These are phyloP conservation scores for Podospora fimiseda DNA, from an alignment of 495 filamentous ascomycete species.

Conservation along the genomic window DNA sequence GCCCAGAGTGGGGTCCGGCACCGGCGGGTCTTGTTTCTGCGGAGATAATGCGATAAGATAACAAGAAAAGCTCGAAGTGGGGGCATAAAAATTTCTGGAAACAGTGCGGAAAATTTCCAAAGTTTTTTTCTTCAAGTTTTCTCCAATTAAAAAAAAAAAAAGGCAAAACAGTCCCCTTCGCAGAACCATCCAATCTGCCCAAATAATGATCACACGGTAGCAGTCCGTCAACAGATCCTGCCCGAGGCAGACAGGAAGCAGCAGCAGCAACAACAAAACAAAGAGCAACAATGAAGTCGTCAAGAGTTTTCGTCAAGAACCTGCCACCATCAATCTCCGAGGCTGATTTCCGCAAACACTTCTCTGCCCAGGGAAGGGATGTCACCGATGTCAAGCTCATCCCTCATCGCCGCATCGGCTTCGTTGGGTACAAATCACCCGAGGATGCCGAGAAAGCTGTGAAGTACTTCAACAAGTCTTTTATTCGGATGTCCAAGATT, in stretches of 20 bases:
- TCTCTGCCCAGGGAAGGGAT: constrained; percentile 59
- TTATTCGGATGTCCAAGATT: constrained; percentile 95
- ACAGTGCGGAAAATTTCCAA: background rate
- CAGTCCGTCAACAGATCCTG: constrained; percentile 13
- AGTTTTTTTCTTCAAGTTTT: constrained; percentile 7
- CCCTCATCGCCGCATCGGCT: constrained; percentile 83
- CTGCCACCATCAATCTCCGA: constrained; percentile 70
- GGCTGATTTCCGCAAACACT: constrained; percentile 77
- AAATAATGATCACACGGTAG: constrained; percentile 24
- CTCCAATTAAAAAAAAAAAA: constrained; percentile 1
- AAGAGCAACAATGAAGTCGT: constrained; percentile 61
- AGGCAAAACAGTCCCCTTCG: background rate
- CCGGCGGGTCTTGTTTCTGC: background rate
- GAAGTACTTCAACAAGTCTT: constrained; percentile 90
- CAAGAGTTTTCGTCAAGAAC: constrained; percentile 86
- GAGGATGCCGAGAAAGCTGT: constrained; percentile 75
- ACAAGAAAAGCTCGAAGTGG: constrained; percentile 4
- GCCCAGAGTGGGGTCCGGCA: background rate
- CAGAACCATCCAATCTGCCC: constrained; percentile 4
- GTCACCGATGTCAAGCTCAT: constrained; percentile 91
- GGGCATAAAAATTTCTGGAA: constrained; percentile 13
- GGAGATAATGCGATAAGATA: constrained; percentile 19
- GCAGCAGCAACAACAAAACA: too few relatives aligned
- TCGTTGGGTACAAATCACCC: constrained; percentile 84
- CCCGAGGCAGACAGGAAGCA: constrained; percentile 17